phyloP scores from a whole-genome alignment of 2,329 filamentous ascomycete genomes.

The Apiospora sp. region DNA sequence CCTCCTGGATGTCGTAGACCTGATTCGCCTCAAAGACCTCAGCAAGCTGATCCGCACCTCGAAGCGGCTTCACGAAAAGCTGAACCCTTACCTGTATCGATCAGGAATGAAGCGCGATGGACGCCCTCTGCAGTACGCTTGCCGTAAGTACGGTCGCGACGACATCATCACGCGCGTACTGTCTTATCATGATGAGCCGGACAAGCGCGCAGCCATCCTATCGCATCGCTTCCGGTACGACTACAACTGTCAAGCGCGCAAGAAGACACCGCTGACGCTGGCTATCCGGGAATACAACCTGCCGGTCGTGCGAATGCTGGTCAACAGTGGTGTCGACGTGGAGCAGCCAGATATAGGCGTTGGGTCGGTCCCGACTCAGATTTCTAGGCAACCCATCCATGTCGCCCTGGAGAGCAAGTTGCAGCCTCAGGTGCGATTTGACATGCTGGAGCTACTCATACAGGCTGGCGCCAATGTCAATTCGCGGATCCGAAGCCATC shows the following conservation, averaged over 20 bases:
- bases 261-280: neutral
- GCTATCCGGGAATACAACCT: neutral
- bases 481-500: neutral
- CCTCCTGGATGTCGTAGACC: neutral
- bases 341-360: neutral
- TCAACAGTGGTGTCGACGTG: neutral
- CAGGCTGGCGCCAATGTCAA: neutral
- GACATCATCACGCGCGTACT: neutral
- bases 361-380: too few species aligned
- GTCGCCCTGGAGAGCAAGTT: accelerated
- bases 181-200: neutral
- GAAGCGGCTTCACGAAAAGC: neutral
- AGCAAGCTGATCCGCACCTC: neutral
- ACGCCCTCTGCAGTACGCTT: neutral
- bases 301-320: neutral
- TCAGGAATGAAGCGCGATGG: neutral
- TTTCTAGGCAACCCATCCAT: neutral
- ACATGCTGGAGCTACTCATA: neutral
- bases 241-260: neutral
- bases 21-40: neutral
- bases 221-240: neutral
- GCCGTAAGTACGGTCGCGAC: neutral
- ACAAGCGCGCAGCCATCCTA: neutral
- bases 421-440: neutral
- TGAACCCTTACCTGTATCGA: neutral